Conservation (phyloP, 176 grass and related monocot species). For the Miscanthus lutarioriparius region DNA sequence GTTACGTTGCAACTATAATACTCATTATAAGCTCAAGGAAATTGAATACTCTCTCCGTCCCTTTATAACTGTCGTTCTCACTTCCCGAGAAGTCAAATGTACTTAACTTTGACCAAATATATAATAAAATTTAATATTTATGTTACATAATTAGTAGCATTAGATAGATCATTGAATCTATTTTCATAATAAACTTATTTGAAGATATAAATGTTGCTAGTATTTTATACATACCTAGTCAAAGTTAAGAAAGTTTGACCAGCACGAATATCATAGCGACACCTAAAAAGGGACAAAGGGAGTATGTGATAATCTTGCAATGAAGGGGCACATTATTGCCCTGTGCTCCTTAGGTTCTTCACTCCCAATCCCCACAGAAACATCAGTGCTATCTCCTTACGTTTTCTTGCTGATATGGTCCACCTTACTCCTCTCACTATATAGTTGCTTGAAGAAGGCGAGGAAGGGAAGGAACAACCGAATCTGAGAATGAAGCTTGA, state of each 20-base stretch:
- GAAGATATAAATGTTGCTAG: background rate
- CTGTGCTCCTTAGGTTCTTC: background rate
- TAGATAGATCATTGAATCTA: background rate
- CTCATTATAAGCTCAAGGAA: background rate
- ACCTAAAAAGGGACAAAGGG: background rate
- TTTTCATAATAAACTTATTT: background rate
- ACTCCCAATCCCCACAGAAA: background rate
- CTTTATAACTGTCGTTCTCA: background rate
- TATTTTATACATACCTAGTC: background rate
- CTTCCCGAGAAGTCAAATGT: background rate
- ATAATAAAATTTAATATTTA: background rate
- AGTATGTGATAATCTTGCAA: background rate
- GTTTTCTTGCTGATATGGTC: background rate
- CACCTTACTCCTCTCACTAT: constrained; percentile 37
- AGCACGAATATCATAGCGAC: background rate
- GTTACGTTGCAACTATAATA: constrained; percentile 2
- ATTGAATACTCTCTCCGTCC: background rate
- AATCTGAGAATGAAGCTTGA: constrained; percentile 98
- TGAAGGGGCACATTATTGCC: background rate
- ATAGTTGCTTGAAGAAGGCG: constrained; percentile 97
- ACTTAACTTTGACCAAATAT: background rate
- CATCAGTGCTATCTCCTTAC: background rate
- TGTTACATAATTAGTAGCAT: background rate
- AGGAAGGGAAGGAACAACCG: constrained; percentile 83
- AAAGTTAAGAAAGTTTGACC: background rate